Conservation (phyloP, 2,329 filamentous ascomycete species). For the Fulvia fulva region DNA sequence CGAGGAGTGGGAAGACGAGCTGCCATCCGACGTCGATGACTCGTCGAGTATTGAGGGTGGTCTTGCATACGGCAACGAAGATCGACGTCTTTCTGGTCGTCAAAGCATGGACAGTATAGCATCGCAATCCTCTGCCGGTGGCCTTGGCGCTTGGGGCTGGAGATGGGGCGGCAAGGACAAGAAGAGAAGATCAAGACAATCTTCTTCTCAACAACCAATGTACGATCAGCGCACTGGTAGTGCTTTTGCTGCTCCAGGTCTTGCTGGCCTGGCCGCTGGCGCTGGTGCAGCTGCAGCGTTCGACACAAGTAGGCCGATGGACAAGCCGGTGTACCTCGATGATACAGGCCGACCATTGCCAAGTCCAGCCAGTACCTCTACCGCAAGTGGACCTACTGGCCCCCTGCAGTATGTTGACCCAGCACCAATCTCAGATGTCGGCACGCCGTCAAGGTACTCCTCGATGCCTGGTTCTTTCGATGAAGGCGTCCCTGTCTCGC, state of each 20-base stretch:
- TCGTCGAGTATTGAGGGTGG: slow-evolving; percentile 54
- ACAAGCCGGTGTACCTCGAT: slow-evolving; percentile 18
- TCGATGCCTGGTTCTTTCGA: slow-evolving; percentile 32
- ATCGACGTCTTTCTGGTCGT: slow-evolving; percentile 33
- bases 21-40: slow-evolving; percentile 51
- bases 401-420: slow-evolving; percentile 64
- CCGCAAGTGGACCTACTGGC: slow-evolving; percentile 46
- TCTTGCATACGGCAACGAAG: slow-evolving; percentile 57
- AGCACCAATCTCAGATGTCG: slow-evolving; percentile 62
- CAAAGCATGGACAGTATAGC: slow-evolving; percentile 51
- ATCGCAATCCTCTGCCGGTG: slow-evolving; percentile 49
- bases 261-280: slow-evolving; percentile 41
- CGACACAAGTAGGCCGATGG: slow-evolving; percentile 34
- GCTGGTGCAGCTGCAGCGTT: slow-evolving; percentile 41
- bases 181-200: slow-evolving; percentile 36
- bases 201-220: slow-evolving; percentile 11
- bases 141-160: slow-evolving; percentile 54
- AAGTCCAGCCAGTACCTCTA: slow-evolving; percentile 12
- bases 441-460: slow-evolving; percentile 43
- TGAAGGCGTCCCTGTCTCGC: slow-evolving; percentile 38
- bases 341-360: slow-evolving; percentile 44
- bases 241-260: slow-evolving; percentile 37
- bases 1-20: slow-evolving; percentile 55
- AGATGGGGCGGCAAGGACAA: slow-evolving; percentile 52
- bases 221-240: slow-evolving; percentile 26